Base-by-base conservation (phyloP, 352 stramenopile genomes). In the Phytophthora crassamura region DNA sequence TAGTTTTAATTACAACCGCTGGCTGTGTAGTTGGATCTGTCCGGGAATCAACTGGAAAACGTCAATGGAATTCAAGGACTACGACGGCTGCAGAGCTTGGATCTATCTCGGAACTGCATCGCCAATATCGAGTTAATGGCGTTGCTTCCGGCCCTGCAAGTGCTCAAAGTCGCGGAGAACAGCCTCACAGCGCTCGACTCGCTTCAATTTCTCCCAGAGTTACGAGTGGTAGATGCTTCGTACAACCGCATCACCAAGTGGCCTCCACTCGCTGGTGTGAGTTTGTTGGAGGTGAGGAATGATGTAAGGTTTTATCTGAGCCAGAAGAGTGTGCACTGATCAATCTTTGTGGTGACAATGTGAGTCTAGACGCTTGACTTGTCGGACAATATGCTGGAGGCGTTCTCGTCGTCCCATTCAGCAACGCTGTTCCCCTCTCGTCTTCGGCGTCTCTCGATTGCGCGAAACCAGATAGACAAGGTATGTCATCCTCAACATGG, bases 391-490 rank as follows among this genome's bases (percentile, higher is more conserved):
- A 58, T 79, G 38, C 70, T 91, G 3, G 61, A 70, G 20, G 55
- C 69, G 0, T 80, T 86, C 28, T 59, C 72, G 12, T 61, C 77
- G 0, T 67, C 61, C 0, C 20, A 52, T 3, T 70, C 66, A 7
- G 22, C 47, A 7, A 62, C 51, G 1, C 34, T 84, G 11, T 87
- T 91, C 18, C 80, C 80, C 12, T 38, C 56, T 1, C 69, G 30
- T 11, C 62, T 91, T 28, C 75, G 70, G 9, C 72, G 75, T 34
- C 61, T 91, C 5, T 75, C 78, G 7, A 73, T 90, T 18, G 69
- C 71, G 5, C 81, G 82, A 48, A 91, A 91, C 60, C 69, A 86
- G 58, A 86, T 91, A 30, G 68, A 88, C 40, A 72, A 89, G 59
- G 80, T 89, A 59, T 12, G 49, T 38, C 7, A 7, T 41, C 28